Evolutionary conservation across 2,329 filamentous ascomycete genomes (phyloP).

Genomic region (Aspergillus alliaceus): DNA sequence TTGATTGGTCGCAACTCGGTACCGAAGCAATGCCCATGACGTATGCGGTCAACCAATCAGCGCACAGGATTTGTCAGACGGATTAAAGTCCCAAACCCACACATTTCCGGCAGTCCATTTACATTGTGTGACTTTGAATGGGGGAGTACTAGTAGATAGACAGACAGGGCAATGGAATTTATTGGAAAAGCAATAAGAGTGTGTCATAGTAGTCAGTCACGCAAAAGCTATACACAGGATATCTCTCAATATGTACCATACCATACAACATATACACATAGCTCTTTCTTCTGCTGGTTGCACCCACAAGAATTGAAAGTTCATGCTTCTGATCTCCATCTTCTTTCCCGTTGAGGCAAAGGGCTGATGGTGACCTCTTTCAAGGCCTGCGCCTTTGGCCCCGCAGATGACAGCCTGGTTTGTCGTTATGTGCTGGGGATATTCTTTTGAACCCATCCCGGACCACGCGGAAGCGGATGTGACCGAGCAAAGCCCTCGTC

Average conservation of each 20-base stretch:
- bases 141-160: too few species aligned
- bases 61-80: conserved; percentile 9
- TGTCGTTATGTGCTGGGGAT: conserved; percentile 14
- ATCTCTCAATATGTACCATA: background rate
- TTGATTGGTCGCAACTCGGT: too few species aligned
- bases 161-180: too few species aligned
- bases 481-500: conserved; percentile 31
- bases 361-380: conserved; percentile 23
- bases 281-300: too few species aligned
- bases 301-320: background rate
- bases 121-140: too few species aligned
- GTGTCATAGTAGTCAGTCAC: too few species aligned
- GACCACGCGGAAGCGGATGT: conserved; percentile 27
- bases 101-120: too few species aligned
- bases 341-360: conserved; percentile 8
- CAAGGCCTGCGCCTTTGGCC: conserved; percentile 14
- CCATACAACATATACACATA: background rate
- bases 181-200: too few species aligned
- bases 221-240: background rate
- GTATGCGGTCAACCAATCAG: conserved; percentile 11
- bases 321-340: background rate
- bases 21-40: conserved; percentile 6
- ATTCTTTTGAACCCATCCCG: conserved; percentile 32
- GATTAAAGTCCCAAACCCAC: too few species aligned
- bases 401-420: conserved; percentile 22